A percentile compares a stretch with the other conserved stretches of the same genome.
Evolutionary conservation across 2,329 filamentous ascomycete genomes (phyloP).

Genomic region (Trichoderma sp.): DNA sequence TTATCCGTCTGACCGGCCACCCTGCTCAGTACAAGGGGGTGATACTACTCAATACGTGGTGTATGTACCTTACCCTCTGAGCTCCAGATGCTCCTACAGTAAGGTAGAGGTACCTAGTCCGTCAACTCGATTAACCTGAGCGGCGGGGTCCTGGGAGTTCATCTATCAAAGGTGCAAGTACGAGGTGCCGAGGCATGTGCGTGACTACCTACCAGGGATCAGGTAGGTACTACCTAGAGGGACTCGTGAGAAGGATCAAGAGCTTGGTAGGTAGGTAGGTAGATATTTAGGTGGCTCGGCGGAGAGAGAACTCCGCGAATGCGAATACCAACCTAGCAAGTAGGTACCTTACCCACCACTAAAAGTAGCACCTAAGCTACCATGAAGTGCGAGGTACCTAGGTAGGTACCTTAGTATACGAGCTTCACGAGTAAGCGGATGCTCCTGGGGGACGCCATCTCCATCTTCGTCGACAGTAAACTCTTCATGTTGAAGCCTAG

Average conservation of each 20-base stretch:
- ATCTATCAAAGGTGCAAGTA: not conserved
- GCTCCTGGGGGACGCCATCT: not conserved
- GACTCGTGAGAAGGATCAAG: constrained; percentile 8
- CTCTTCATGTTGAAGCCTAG: not conserved
- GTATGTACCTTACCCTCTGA: too few relatives aligned
- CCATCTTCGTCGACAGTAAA: not conserved
- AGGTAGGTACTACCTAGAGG: too few relatives aligned
- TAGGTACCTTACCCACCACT: too few relatives aligned
- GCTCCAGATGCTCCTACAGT: not conserved
- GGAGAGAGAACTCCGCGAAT: not conserved
- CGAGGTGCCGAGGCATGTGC: too few relatives aligned
- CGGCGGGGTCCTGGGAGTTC: not conserved
- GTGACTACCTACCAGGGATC: not conserved
- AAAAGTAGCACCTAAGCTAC: too few relatives aligned
- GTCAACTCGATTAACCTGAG: not conserved
- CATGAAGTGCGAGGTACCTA: not conserved
- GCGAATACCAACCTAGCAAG: not conserved
- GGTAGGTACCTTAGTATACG: too few relatives aligned
- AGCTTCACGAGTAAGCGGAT: not conserved
- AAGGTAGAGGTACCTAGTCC: too few relatives aligned
- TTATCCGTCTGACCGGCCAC: constrained; percentile 13
- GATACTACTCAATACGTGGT: too few relatives aligned
- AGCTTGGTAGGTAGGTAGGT: too few relatives aligned
- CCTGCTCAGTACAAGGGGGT: not conserved
- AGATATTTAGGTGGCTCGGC: too few relatives aligned